Base-by-base conservation (phyloP, 2,329 filamentous ascomycete genomes). In the Saccharata proteae region DNA sequence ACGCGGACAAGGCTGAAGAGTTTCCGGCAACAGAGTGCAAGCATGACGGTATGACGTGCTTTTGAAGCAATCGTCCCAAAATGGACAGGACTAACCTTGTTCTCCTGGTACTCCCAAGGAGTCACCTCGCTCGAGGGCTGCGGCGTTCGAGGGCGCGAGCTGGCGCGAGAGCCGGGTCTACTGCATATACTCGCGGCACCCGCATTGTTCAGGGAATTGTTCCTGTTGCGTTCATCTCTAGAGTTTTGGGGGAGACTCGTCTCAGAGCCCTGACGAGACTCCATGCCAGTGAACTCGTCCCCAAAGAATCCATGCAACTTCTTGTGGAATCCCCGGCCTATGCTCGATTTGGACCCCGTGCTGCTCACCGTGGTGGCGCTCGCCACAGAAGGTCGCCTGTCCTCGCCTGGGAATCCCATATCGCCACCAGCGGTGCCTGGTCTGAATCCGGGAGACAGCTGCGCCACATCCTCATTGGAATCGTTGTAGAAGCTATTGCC, bases 41-140 rank as follows among this genome's bases (percentile, higher is more conserved):
- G n/a, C n/a, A n/a, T n/a, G n/a, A n/a, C n/a, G n/a, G n/a, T n/a
- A n/a, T n/a, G n/a, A n/a, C n/a, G n/a, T n/a, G n/a, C n/a, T n/a
- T n/a, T n/a, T n/a, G n/a, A n/a, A 12, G 6, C 11, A n/a, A 24
- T n/a, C 21, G 23, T 18, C 12, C 18, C 26, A 21, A 31, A 31
- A 20, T 12, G 17, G 14, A 23, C 21, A 27, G 18, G 11, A 32
- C 46, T 64, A 55, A 82, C 78, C 62, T 82, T 73, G 42, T 71
- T 71, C 51, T 90, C 83, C 57, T 96, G 90, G 52, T 90, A 96
- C 39, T 93, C 69, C 69, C 93, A 98, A n/a, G 90, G 90, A 22
- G 93, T 90, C 36, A 98, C 85, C 57, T 96, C 88, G 48, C 83
- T 90, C 9, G 82, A 83, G 24, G 82, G 82, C 30, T 85, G 67